Evolutionary conservation across 495 filamentous ascomycete species (phyloP).

Genomic region (Apiosordaria backusii): DNA sequence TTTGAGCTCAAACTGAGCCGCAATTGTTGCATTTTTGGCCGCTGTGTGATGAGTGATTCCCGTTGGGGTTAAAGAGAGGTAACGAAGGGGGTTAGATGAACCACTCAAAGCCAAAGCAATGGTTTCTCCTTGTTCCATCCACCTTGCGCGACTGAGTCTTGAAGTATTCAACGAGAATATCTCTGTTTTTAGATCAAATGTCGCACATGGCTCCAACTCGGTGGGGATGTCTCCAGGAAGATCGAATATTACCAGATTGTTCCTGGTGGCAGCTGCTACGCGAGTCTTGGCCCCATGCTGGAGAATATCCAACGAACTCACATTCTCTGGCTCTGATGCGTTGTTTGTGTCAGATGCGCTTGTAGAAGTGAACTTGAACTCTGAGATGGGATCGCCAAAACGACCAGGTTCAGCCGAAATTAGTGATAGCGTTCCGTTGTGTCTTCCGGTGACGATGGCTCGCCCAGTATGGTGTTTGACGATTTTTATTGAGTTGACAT

Average conservation of each 20-base stretch:
- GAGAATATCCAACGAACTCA: slow-evolving; percentile 37
- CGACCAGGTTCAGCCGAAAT: slow-evolving; percentile 33
- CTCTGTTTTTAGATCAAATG: slow-evolving; percentile 20
- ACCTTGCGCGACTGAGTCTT: slow-evolving; percentile 34
- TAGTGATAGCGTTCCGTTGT: slow-evolving; percentile 41
- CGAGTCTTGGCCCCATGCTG: slow-evolving; percentile 11
- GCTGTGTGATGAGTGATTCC: slow-evolving; percentile 33
- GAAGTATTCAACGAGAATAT: slow-evolving; percentile 4
- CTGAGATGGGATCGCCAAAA: slow-evolving; percentile 33
- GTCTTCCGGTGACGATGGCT: slow-evolving; percentile 39
- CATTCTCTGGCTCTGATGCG: slow-evolving; percentile 22
- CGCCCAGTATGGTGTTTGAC: slow-evolving; percentile 26
- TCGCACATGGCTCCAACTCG: slow-evolving; percentile 16
- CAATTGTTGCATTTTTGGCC: slow-evolving; percentile 21
- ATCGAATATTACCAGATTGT: slow-evolving; percentile 31
- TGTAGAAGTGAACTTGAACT: slow-evolving; percentile 22
- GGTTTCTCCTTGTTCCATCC: slow-evolving; percentile 35
- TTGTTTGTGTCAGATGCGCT: not conserved
- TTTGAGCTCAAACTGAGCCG: slow-evolving; percentile 16
- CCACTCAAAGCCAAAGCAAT: slow-evolving; percentile 38
- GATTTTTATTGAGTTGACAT: slow-evolving; percentile 38
- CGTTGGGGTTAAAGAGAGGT: slow-evolving; percentile 37
- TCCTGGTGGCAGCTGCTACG: slow-evolving; percentile 29
- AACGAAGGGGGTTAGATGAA: slow-evolving; percentile 35
- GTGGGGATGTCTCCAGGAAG: slow-evolving; percentile 18